Base-by-base conservation (phyloP, 73 alveolate genomes). In the Symbiodinium pilosum region DNA sequence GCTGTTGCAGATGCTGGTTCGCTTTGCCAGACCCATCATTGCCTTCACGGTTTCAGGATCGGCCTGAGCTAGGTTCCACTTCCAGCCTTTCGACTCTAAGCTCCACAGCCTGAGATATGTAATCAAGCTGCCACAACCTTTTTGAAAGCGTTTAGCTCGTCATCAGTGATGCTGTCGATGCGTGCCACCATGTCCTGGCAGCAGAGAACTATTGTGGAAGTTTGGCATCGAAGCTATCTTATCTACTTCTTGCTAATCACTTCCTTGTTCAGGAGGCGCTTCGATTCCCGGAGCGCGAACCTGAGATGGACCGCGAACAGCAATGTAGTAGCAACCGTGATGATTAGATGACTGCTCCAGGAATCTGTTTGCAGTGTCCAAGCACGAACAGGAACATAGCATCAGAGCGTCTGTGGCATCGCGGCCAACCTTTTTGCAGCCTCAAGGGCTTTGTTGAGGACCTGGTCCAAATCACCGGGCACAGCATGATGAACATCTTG, bases 271-370 rank as follows among this genome's bases (percentile, higher is more conserved):
- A 92, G 38, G 36, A 92, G 36, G 43, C 98, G 73, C 83, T 92
- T 92, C 56, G 98, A 92, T 56, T 92, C 98, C 42, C 98, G 81
- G 28, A 92, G 98, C 41, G 98, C 98, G 36, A 88, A 59, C 95
- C 95, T 87, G 41, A 8, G 59, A 36, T 4, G 89, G 56, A 5
- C 36, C 56, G 34, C 6, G 59, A 14, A 47, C n/a, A n/a, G n/a
- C n/a, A n/a, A n/a, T n/a, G n/a, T n/a, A n/a, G n/a, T n/a, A n/a
- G n/a, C n/a, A n/a, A n/a, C n/a, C n/a, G n/a, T n/a, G n/a, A n/a
- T n/a, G n/a, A n/a, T n/a, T n/a, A n/a, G n/a, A n/a, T n/a, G n/a
- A n/a, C n/a, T n/a, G n/a, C n/a, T n/a, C n/a, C n/a, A n/a, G n/a
- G n/a, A n/a, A n/a, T n/a, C n/a, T n/a, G n/a, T n/a, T n/a, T n/a